Percentiles rank a stretch among this genome's conserved stretches.
These are phyloP conservation scores for Geotrichum cucujoidarum DNA, from an alignment of 1,139 yeast genomes.

Conservation along the genomic window DNA sequence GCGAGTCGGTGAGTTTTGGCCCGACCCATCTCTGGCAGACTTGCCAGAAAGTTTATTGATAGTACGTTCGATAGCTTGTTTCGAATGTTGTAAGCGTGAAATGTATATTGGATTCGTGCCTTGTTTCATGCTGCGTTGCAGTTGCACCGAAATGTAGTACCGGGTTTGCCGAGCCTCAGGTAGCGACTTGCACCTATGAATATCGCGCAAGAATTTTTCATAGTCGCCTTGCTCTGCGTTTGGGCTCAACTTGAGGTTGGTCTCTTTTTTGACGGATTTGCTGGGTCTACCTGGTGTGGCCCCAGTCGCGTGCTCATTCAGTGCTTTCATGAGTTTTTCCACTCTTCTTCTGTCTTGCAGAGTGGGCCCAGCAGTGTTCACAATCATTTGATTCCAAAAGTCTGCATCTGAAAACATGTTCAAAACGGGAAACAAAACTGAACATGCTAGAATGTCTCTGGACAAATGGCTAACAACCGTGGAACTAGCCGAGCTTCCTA, in stretches of 20 bases:
- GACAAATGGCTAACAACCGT: constrained; percentile 48
- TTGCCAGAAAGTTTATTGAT: constrained; percentile 30
- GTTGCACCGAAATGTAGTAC: constrained; percentile 43
- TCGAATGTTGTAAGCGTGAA: constrained; percentile 32
- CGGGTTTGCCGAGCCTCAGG: constrained; percentile 44
- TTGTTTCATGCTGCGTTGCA: constrained; percentile 28
- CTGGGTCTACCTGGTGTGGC: constrained; percentile 7
- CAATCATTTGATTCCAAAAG: constrained; percentile 64
- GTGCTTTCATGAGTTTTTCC: constrained; percentile 61
- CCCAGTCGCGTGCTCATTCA: constrained; percentile 55
- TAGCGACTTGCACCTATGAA: constrained; percentile 36
- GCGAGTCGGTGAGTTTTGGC: background rate
- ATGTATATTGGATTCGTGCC: constrained; percentile 25
- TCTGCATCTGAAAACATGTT: constrained; percentile 66
- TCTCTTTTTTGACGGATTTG: constrained; percentile 1
- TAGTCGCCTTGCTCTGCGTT: constrained; percentile 38
- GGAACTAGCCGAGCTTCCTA: constrained; percentile 52
- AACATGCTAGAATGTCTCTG: constrained; percentile 59
- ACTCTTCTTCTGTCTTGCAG: constrained; percentile 75
- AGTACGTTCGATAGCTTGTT: constrained; percentile 28
- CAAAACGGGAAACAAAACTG: constrained; percentile 50
- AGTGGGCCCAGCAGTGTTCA: constrained; percentile 57
- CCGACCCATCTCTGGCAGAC: background rate
- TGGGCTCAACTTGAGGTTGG: constrained; percentile 29
- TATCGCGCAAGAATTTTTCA: constrained; percentile 42